phyloP scores from a whole-genome alignment of 257 asterid genomes.

The Sherardia arvensis region DNA sequence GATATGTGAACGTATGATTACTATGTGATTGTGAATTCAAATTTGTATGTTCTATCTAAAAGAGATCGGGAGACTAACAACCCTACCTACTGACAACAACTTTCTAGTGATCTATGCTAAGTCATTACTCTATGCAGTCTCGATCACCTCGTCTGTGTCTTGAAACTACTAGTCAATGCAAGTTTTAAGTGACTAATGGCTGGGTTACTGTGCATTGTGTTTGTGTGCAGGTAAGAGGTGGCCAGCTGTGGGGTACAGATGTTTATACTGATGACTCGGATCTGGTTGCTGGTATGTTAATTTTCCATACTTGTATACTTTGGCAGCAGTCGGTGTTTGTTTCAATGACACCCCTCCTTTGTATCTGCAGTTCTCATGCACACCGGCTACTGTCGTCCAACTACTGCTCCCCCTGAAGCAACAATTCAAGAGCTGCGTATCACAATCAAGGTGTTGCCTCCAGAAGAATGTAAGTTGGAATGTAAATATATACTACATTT shows the following conservation, averaged over 20 bases:
- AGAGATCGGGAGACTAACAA: not conserved
- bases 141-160: not conserved
- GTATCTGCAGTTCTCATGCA: slow-evolving; percentile 83
- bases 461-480: slow-evolving; percentile 70
- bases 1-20: too few species aligned
- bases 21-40: not conserved
- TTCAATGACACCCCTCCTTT: slow-evolving; percentile 26
- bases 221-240: slow-evolving; percentile 79
- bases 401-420: slow-evolving; percentile 90
- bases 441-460: slow-evolving; percentile 84
- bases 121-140: not conserved
- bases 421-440: slow-evolving; percentile 78
- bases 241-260: slow-evolving; percentile 99
- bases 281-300: slow-evolving; percentile 85
- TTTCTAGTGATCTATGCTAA: too few species aligned
- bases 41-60: too few species aligned
- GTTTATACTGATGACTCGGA: slow-evolving; percentile 94
- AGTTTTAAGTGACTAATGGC: slow-evolving; percentile 2
- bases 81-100: too few species aligned
- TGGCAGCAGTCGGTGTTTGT: not conserved
- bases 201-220: slow-evolving; percentile 16
- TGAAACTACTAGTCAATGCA: slow-evolving; percentile 6
- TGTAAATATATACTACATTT: slow-evolving; percentile 3
- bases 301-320: slow-evolving; percentile 8
- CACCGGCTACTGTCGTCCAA: slow-evolving; percentile 89